A percentile compares a stretch with the other conserved stretches of the same genome.
Conservation (phyloP, 192 early-diverging fungal species). For the Oehlia diaphana region DNA sequence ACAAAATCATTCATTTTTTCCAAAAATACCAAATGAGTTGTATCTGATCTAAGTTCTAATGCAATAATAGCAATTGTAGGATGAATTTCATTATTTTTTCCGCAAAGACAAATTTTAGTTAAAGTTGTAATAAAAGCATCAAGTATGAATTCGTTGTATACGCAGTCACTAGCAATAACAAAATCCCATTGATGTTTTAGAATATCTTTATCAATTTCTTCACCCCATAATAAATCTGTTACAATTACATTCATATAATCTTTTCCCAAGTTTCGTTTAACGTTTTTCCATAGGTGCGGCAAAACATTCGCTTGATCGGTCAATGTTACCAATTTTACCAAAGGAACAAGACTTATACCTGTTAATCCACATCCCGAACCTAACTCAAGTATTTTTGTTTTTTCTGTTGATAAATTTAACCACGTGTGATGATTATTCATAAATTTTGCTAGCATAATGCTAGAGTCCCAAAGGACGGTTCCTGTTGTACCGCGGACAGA, state of each 20-base stretch:
- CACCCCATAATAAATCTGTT: constrained; percentile 40
- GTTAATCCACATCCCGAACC: constrained; percentile 49
- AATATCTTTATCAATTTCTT: constrained; percentile 39
- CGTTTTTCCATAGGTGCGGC: constrained; percentile 43
- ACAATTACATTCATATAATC: constrained; percentile 30
- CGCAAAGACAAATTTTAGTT: constrained; percentile 11
- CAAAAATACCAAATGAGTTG: constrained; percentile 42
- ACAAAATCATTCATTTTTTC: constrained; percentile 34
- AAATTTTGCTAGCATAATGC: constrained; percentile 45
- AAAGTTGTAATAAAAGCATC: constrained; percentile 39
- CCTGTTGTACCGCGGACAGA: constrained; percentile 47
- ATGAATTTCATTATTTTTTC: not conserved
- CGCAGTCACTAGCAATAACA: constrained; percentile 45
- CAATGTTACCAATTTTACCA: constrained; percentile 40
- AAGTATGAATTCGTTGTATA: constrained; percentile 46
- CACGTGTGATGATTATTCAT: constrained; percentile 24
- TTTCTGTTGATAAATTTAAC: constrained; percentile 32
- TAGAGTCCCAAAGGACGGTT: constrained; percentile 47
- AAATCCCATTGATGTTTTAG: constrained; percentile 33
- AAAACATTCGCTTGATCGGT: constrained; percentile 48
- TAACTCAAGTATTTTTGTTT: constrained; percentile 39
- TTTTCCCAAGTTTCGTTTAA: constrained; percentile 42
- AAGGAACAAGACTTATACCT: constrained; percentile 42
- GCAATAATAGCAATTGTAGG: constrained; percentile 38
- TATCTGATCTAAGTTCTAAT: constrained; percentile 43